Percentiles rank a stretch among this genome's conserved stretches.
Evolutionary conservation across 441 rosid genomes (phyloP).

Genomic region (Jatropha podagrica): DNA sequence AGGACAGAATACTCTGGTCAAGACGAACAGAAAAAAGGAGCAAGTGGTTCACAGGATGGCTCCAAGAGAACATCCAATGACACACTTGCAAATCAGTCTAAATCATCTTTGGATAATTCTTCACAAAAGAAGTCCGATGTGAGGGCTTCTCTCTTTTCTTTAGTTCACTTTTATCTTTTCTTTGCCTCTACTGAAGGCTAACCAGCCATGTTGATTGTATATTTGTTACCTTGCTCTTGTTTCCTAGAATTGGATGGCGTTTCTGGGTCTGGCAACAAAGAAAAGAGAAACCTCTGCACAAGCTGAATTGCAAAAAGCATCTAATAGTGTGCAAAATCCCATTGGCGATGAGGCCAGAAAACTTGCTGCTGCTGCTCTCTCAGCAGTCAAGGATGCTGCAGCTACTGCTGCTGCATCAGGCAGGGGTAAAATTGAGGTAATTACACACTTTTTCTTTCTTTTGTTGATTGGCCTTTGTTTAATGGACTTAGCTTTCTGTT

Average conservation of each 20-base stretch:
- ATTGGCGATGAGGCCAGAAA: conserved; percentile 37
- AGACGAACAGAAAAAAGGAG: conserved; percentile 8
- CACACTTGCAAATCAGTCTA: conserved; percentile 4
- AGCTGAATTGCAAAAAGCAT: conserved; percentile 15
- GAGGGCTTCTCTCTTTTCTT: conserved; percentile 14
- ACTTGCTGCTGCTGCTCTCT: conserved; percentile 83
- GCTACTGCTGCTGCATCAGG: conserved; percentile 45
- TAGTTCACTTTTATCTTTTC: conserved; percentile 4
- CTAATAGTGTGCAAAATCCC: conserved; percentile 22
- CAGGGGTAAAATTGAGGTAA: conserved; percentile 79
- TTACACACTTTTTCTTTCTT: conserved; percentile 11
- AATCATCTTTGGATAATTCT: conserved; percentile 17
- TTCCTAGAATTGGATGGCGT: conserved; percentile 33
- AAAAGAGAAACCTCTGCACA: conserved; percentile 13
- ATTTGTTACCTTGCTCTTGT: conserved; percentile 9
- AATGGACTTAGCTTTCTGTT: background rate
- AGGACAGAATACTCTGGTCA: conserved; percentile 8
- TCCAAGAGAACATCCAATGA: conserved; percentile 5
- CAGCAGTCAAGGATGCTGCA: conserved; percentile 75
- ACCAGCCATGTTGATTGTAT: background rate
- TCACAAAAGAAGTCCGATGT: conserved; percentile 30
- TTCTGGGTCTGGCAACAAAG: conserved; percentile 32
- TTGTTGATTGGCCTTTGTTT: conserved; percentile 1
- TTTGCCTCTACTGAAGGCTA: background rate
- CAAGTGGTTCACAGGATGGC: background rate